These are phyloP conservation scores for Cercophora scortea DNA, from an alignment of 495 filamentous ascomycete genomes.

Conservation along the genomic window DNA sequence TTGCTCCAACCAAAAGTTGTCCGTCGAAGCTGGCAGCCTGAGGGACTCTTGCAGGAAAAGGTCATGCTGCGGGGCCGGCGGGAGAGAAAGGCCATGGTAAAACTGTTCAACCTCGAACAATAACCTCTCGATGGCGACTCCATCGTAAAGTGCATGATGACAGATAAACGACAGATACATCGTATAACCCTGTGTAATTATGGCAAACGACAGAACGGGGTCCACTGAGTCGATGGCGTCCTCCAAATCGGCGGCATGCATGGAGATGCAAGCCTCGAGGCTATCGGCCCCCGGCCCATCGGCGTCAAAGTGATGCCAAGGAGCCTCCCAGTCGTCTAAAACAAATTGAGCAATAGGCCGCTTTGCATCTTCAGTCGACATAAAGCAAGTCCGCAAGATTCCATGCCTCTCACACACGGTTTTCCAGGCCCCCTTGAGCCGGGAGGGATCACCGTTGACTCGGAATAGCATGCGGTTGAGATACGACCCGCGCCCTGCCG, in stretches of 20 bases:
- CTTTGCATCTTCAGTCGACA: slow-evolving; percentile 38
- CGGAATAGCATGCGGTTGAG: slow-evolving; percentile 37
- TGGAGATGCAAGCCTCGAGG: slow-evolving; percentile 14
- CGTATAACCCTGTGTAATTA: slow-evolving; percentile 11
- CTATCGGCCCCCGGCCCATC: not conserved
- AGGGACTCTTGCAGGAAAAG: slow-evolving; percentile 25
- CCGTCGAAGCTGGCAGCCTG: slow-evolving; percentile 23
- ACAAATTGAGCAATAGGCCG: slow-evolving; percentile 55
- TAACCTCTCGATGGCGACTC: slow-evolving; percentile 55
- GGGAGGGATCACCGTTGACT: slow-evolving; percentile 11
- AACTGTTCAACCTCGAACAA: slow-evolving; percentile 55
- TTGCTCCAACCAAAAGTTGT: slow-evolving; percentile 55
- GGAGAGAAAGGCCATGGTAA: slow-evolving; percentile 36
- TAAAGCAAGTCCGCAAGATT: slow-evolving; percentile 58
- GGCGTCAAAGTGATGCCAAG: slow-evolving; percentile 24
- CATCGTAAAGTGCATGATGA: slow-evolving; percentile 80
- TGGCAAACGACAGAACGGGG: slow-evolving; percentile 31
- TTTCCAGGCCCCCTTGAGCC: slow-evolving; percentile 39
- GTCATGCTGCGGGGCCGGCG: slow-evolving; percentile 36
- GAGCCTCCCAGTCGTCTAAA: slow-evolving; percentile 22
- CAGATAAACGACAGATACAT: slow-evolving; percentile 50
- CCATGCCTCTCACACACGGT: slow-evolving; percentile 47
- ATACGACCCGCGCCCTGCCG: slow-evolving; percentile 28
- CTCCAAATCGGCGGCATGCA: slow-evolving; percentile 20
- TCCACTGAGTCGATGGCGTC: slow-evolving; percentile 19